Evolutionary conservation across 164 flowering plant genomes (phyloP).

Genomic region (Brasenia schreberi): DNA sequence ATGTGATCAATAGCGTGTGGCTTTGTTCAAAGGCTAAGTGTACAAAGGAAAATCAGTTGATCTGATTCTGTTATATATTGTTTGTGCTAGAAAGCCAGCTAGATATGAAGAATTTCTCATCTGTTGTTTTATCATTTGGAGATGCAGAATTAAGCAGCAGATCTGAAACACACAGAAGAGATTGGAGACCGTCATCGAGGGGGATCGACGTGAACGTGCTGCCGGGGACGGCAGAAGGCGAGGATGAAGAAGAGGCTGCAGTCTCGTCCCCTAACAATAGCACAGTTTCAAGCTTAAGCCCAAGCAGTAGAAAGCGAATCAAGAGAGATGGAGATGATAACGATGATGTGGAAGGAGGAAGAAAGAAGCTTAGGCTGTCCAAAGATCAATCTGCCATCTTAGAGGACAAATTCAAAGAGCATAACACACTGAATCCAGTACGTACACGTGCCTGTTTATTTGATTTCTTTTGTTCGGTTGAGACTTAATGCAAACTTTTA

Average conservation of each 20-base stretch:
- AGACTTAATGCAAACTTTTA: too few species aligned
- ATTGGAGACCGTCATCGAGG: too few species aligned
- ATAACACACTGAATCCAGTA: conserved; percentile 24
- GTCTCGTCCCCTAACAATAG: conserved; percentile 35
- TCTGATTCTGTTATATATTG: too few species aligned
- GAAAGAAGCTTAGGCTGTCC: conserved; percentile 19
- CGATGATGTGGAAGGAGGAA: conserved; percentile 10
- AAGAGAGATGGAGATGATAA: conserved; percentile 20
- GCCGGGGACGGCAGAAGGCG: conserved; percentile 35
- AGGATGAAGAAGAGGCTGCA: conserved; percentile 36
- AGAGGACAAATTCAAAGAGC: conserved; percentile 21
- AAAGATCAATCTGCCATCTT: conserved; percentile 22
- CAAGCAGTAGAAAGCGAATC: conserved; percentile 20
- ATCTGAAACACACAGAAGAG: too few species aligned
- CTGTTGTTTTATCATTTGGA: too few species aligned
- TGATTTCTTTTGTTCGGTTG: not conserved
- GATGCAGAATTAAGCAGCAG: too few species aligned
- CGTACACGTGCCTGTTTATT: not conserved
- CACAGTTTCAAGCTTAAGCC: conserved; percentile 20
- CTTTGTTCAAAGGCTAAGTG: too few species aligned
- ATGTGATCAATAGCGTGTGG: too few species aligned
- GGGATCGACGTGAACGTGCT: conserved; percentile 73
- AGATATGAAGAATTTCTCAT: too few species aligned
- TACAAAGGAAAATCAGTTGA: too few species aligned
- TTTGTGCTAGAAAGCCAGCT: too few species aligned